Conservation (phyloP, 2,329 filamentous ascomycete species). For the Xylogone sp. region DNA sequence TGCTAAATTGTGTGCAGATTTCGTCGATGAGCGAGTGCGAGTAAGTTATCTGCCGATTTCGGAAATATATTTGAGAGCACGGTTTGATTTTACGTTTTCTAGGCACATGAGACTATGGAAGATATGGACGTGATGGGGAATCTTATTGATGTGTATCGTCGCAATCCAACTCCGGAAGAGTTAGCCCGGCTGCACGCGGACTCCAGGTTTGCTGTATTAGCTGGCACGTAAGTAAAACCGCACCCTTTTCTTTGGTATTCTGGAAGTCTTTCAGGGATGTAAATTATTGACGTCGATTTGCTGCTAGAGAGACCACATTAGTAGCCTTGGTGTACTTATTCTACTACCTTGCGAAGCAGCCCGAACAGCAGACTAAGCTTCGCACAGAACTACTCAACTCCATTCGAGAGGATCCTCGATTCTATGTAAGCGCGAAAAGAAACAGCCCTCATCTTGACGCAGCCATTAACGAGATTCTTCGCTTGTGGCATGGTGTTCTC, state of each 20-base stretch:
- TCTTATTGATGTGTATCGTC: not conserved
- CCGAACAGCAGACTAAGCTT: slow-evolving; percentile 5
- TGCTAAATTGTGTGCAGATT: slow-evolving; percentile 10
- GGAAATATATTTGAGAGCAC: not conserved
- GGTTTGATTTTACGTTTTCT: not conserved
- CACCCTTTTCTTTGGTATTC: no score
- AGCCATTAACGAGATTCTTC: slow-evolving; percentile 33
- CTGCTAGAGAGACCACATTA: slow-evolving; percentile 37
- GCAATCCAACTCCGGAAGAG: not conserved
- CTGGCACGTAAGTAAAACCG: slow-evolving; percentile 17
- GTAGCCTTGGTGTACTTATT: slow-evolving; percentile 35
- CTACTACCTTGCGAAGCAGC: slow-evolving; percentile 25
- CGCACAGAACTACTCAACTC: slow-evolving; percentile 1
- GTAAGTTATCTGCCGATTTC: slow-evolving; percentile 1
- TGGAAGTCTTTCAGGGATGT: not conserved
- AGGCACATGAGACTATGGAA: not conserved
- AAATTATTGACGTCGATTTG: no score
- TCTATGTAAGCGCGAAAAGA: no score
- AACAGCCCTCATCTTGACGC: slow-evolving; percentile 26
- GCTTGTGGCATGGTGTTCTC: slow-evolving; percentile 31
- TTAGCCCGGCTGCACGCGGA: slow-evolving; percentile 6
- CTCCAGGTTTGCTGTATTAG: slow-evolving; percentile 12
- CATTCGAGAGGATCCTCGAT: no score
- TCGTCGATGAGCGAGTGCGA: slow-evolving; percentile 9
- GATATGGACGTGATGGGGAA: slow-evolving; percentile 1